phyloP scores from a whole-genome alignment of 768 basidiomycete species.

The Mycena amicta region DNA sequence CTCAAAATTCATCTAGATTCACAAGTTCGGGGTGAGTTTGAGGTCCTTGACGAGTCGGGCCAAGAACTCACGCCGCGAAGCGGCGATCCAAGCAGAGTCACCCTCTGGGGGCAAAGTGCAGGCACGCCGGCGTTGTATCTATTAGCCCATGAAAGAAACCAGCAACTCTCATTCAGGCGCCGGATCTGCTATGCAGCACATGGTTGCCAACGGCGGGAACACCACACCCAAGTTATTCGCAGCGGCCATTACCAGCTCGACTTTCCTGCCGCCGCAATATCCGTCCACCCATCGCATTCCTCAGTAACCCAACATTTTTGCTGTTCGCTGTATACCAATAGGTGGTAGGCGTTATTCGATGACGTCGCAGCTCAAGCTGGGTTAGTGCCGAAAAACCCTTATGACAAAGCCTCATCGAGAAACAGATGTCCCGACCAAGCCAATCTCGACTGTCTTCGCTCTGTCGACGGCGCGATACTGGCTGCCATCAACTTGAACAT shows the following conservation, averaged over 20 bases:
- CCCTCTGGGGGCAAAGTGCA: constrained; percentile 48
- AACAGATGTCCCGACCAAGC: not conserved
- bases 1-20: constrained; percentile 27
- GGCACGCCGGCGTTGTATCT: constrained; percentile 24
- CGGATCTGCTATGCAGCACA: constrained; percentile 38
- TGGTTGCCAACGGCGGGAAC: constrained; percentile 33
- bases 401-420: too few species aligned
- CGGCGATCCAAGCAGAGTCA: constrained; percentile 39
- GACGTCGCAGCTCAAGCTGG: constrained; percentile 5
- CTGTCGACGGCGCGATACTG: constrained; percentile 9
- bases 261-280: constrained; percentile 33
- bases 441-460: constrained; percentile 5
- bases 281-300: constrained; percentile 30
- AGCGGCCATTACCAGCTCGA: constrained; percentile 32
- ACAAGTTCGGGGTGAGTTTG: not conserved
- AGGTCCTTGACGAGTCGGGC: too few species aligned
- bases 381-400: not conserved
- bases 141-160: constrained; percentile 26
- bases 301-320: not conserved
- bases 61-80: too few species aligned
- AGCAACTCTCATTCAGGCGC: constrained; percentile 24
- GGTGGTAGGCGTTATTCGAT: constrained; percentile 2
- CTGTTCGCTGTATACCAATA: not conserved
- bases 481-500: constrained; percentile 22
- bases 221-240: constrained; percentile 32